phyloP scores from a whole-genome alignment of 306 rosid species.

The Quercus parvula region DNA sequence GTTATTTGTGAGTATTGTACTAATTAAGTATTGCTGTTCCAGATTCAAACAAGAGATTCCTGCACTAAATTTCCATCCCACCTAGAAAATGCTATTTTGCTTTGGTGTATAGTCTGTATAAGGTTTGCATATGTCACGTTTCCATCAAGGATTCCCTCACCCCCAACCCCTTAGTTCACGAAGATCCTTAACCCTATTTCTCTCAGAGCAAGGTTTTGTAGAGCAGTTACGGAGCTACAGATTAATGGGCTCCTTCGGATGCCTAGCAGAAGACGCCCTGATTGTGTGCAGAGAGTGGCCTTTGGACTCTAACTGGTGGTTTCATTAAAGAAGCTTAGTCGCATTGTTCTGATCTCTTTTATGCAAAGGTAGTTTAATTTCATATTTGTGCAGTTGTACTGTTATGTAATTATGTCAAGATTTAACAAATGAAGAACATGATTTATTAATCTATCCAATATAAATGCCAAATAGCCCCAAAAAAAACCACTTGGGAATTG shows the following conservation, averaged over 20 bases:
- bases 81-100: background rate
- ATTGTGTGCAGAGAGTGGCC: conserved; percentile 81
- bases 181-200: conserved; percentile 50
- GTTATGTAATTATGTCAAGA: background rate
- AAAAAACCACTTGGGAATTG: background rate
- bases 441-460: background rate
- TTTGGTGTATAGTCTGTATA: background rate
- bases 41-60: background rate
- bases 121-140: background rate
- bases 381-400: background rate
- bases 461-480: background rate
- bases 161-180: background rate
- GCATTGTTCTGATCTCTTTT: background rate
- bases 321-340: background rate
- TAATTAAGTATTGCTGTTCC: background rate
- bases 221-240: conserved; percentile 79
- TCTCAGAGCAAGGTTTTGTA: conserved; percentile 86
- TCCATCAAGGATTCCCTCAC: background rate
- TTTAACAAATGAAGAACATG: background rate
- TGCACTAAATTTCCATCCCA: background rate
- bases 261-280: conserved; percentile 89
- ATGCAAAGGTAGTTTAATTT: background rate
- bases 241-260: conserved; percentile 80
- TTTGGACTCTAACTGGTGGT: conserved; percentile 58
- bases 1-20: background rate